phyloP scores from a whole-genome alignment of 2,329 filamentous ascomycete species.

The Curvularia spicifera region DNA sequence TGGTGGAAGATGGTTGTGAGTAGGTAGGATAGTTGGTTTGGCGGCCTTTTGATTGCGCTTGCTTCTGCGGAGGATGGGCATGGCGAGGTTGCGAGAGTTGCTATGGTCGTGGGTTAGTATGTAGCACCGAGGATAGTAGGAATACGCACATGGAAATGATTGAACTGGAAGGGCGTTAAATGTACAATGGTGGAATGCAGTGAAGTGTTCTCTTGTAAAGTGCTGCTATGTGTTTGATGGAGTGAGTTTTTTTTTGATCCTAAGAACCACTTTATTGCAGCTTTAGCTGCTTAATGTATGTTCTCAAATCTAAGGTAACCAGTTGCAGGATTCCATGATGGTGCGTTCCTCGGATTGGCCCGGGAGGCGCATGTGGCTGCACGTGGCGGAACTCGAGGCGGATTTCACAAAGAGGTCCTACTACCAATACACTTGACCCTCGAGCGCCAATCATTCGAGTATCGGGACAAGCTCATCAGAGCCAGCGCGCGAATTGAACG shows the following conservation, averaged over 20 bases:
- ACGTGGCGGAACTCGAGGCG: too few relatives aligned
- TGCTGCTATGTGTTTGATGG: neutral
- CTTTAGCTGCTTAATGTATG: too few relatives aligned
- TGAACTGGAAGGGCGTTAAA: neutral
- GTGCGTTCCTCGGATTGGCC: too few relatives aligned
- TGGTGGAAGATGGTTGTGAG: neutral
- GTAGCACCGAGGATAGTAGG: neutral
- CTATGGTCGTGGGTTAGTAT: neutral
- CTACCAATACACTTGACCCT: too few relatives aligned
- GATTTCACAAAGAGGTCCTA: too few relatives aligned
- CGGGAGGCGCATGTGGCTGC: too few relatives aligned
- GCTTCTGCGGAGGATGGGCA: neutral
- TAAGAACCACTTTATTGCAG: too few relatives aligned
- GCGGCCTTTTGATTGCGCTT: neutral
- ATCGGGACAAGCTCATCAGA: too few relatives aligned
- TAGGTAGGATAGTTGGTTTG: neutral
- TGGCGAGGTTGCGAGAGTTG: neutral
- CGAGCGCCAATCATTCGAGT: too few relatives aligned
- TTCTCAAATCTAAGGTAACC: too few relatives aligned
- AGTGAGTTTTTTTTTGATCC: neutral
- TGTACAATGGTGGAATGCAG: neutral
- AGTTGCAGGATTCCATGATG: too few relatives aligned
- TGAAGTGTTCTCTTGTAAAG: neutral
- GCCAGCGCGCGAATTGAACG: too few relatives aligned
- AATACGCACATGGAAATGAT: neutral